Conservation (phyloP, 352 stramenopile genomes). For the Phytopythium mirpurense region DNA sequence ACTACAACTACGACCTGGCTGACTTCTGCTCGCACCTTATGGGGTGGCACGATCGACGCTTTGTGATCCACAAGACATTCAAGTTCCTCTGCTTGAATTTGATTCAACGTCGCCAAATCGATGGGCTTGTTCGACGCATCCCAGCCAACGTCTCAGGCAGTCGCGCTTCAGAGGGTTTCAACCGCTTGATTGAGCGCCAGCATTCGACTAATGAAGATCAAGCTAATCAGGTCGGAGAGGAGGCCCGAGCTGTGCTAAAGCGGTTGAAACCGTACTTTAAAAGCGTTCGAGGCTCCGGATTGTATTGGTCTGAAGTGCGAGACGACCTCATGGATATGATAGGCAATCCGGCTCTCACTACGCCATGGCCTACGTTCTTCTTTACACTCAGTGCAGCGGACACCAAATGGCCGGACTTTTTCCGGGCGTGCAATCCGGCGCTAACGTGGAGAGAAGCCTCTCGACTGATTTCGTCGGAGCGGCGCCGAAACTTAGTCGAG, state of each 20-base stretch:
- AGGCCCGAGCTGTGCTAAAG: not conserved
- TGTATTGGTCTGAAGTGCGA: slow-evolving; percentile 6
- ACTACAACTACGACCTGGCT: slow-evolving; percentile 9
- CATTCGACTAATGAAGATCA: too few species aligned
- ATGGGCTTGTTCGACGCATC: slow-evolving; percentile 13
- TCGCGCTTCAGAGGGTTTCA: too few species aligned
- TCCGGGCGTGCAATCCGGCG: slow-evolving; percentile 10
- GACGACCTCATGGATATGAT: slow-evolving; percentile 17
- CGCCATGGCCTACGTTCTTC: slow-evolving; percentile 13
- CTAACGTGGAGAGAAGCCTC: slow-evolving; percentile 1
- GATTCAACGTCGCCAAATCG: slow-evolving; percentile 18
- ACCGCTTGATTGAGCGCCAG: too few species aligned
- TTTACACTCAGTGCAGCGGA: slow-evolving; percentile 26
- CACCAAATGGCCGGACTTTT: slow-evolving; percentile 22
- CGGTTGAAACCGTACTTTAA: slow-evolving; percentile 4
- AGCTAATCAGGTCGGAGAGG: too few species aligned
- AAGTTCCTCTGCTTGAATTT: slow-evolving; percentile 23
- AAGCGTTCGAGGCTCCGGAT: slow-evolving; percentile 1
- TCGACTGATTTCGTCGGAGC: not conserved
- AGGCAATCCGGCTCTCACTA: slow-evolving; percentile 8
- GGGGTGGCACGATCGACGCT: slow-evolving; percentile 13
- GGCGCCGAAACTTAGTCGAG: slow-evolving; percentile 10
- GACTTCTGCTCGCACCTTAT: slow-evolving; percentile 17
- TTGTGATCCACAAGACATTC: slow-evolving; percentile 15
- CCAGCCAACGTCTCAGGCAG: too few species aligned